Base-by-base conservation (phyloP, 2,329 filamentous ascomycete genomes). In the Ilyonectria mors-panacis region DNA sequence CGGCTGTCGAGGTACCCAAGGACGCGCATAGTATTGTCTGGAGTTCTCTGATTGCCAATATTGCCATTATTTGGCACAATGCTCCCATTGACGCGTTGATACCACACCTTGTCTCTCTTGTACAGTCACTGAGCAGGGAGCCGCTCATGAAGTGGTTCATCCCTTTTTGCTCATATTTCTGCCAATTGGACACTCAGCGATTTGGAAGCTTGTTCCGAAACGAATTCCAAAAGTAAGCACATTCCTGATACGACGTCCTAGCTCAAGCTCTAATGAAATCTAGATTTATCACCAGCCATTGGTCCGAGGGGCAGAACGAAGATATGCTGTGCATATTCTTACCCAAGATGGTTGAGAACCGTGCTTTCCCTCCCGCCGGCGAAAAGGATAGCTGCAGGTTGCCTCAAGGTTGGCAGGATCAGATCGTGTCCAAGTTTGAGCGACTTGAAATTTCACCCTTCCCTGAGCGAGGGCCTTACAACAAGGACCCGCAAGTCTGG, bases 11-110 rank as follows among this genome's bases (percentile, higher is more conserved):
- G 21, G 71, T 81, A 6, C 76, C 79, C 2, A 76, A 80, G 26
- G 78, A 79, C 30, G 73, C 84, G 17, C 75, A 81, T 28, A 73
- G 79, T 5, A 76, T 83, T 35, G 75, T 91, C n/a, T 92, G 90
- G 90, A 85, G 85, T 55, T 82, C 83, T 53, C 74, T 91, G 8
- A 81, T 91, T n/a, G 81, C 87, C 59, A 89, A 86, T 68, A 80
- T 85, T 66, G 86, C 93, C 19, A 89, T 95, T 63, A 83, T 91
- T 3, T 90, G 97, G 78, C 91, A 94, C 72, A 87, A 90, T 71
- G 92, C 94, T 6, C 91, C 95, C 1, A 90, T 97, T 78, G 93
- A 97, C 73, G 87, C 91, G 7, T 83, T 97, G 39, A 90, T 97
- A 47, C 89, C 93, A 1, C 87, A 89, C 42, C 87, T 95, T 63